Conservation (phyloP, 164 flowering plant species). For the Annona cherimola region DNA sequence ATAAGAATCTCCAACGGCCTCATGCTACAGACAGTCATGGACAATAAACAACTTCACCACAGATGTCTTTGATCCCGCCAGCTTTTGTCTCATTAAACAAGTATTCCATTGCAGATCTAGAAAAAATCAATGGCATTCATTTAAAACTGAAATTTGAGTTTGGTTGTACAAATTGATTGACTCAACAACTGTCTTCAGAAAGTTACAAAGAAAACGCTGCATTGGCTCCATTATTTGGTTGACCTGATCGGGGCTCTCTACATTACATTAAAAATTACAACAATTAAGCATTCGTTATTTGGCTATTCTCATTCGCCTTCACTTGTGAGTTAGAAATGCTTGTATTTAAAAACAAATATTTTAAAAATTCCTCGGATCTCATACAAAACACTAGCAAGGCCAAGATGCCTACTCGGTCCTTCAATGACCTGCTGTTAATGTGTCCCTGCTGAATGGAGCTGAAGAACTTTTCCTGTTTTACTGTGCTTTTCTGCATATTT, state of each 20-base stretch:
- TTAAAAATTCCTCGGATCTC: background rate
- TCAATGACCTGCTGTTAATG: constrained; percentile 36
- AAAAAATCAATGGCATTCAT: too few species aligned
- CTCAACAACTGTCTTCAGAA: too few species aligned
- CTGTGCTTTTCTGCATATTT: constrained; percentile 8
- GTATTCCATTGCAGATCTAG: too few species aligned
- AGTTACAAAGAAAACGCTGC: background rate
- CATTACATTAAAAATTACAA: too few species aligned
- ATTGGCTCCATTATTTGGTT: background rate
- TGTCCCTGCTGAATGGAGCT: constrained; percentile 30
- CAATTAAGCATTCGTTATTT: too few species aligned
- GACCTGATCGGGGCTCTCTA: background rate
- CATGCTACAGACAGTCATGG: too few species aligned
- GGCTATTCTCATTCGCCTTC: background rate
- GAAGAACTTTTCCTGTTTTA: constrained; percentile 24
- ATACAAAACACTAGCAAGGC: background rate
- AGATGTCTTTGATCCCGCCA: too few species aligned
- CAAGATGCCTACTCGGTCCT: background rate
- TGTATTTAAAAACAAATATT: background rate
- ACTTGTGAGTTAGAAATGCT: background rate
- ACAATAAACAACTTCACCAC: too few species aligned
- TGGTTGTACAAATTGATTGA: too few species aligned
- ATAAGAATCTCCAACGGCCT: too few species aligned
- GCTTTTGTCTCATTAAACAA: too few species aligned
- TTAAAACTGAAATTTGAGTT: too few species aligned